Percentiles rank a stretch among this genome's conserved stretches.
Evolutionary conservation across 768 basidiomycete genomes (phyloP).

Genomic region (Leccinellum luteum): DNA sequence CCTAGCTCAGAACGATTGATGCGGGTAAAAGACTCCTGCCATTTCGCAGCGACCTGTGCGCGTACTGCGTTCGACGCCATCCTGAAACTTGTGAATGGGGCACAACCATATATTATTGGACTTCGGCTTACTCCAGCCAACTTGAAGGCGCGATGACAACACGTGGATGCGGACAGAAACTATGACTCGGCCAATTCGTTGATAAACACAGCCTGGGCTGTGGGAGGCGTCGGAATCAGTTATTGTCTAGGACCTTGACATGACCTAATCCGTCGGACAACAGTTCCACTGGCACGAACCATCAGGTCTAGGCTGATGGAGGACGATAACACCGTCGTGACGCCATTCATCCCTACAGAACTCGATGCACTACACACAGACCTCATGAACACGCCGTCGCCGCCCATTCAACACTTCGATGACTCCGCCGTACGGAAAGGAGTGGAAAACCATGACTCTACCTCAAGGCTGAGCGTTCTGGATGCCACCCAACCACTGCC

Average conservation of each 20-base stretch:
- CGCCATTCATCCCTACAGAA: conserved; percentile 23
- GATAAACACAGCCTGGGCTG: background rate
- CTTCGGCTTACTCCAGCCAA: background rate
- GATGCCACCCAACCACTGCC: conserved; percentile 1
- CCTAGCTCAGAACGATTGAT: conserved; percentile 58
- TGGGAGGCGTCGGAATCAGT: background rate
- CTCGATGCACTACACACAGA: conserved; percentile 11
- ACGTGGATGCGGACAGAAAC: background rate
- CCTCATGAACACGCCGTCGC: background rate
- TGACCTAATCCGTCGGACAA: conserved; percentile 9
- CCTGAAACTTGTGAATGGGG: background rate
- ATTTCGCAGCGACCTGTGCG: conserved; percentile 64
- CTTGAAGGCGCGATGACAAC: background rate
- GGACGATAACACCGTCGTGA: conserved; percentile 1
- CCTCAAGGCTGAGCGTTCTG: background rate
- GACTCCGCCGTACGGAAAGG: conserved; percentile 10
- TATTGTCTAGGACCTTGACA: too few species aligned
- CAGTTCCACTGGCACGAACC: background rate
- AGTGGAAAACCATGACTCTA: conserved; percentile 7
- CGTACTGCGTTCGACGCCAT: conserved; percentile 66
- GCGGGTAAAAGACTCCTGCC: conserved; percentile 68
- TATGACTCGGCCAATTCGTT: background rate
- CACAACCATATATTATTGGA: conserved; percentile 23
- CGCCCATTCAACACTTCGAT: conserved; percentile 6
- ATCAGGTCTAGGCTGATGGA: conserved; percentile 11